These are phyloP conservation scores for Emergomyces africanus DNA, from an alignment of 2,329 filamentous ascomycete genomes.

Conservation along the genomic window DNA sequence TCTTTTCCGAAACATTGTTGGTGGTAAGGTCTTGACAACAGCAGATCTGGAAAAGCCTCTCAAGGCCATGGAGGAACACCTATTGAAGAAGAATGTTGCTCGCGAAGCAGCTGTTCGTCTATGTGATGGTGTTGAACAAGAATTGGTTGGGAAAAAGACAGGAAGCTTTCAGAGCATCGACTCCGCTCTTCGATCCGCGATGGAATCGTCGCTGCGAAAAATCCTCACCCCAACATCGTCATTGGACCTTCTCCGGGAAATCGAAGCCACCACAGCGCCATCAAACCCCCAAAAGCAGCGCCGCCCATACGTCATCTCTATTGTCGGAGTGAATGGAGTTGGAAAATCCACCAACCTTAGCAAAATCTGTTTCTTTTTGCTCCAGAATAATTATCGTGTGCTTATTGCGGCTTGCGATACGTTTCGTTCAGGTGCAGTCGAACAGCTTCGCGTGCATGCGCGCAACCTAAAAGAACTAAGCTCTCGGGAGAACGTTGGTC, in stretches of 20 bases:
- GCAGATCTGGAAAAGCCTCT: constrained; percentile 83
- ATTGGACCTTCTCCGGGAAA: constrained; percentile 86
- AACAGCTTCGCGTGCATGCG: constrained; percentile 91
- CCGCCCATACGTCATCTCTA: constrained; percentile 92
- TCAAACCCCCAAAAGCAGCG: constrained; percentile 48
- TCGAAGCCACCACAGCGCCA: constrained; percentile 62
- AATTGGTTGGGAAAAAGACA: constrained; percentile 82
- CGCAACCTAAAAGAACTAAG: constrained; percentile 84
- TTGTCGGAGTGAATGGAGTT: constrained; percentile 96
- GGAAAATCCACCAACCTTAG: constrained; percentile 96
- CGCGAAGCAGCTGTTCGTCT: constrained; percentile 84
- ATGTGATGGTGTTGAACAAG: constrained; percentile 81
- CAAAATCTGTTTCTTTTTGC: constrained; percentile 95
- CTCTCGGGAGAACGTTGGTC: constrained; percentile 62
- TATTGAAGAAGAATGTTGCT: constrained; percentile 91
- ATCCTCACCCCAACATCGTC: constrained; percentile 94
- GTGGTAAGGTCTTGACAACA: constrained; percentile 82
- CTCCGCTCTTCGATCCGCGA: constrained; percentile 67
- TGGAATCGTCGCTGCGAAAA: constrained; percentile 84
- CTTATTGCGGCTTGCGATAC: constrained; percentile 92
- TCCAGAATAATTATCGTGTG: constrained; percentile 95
- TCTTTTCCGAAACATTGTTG: constrained; percentile 87
- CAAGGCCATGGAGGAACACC: constrained; percentile 90
- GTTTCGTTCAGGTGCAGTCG: constrained; percentile 91
- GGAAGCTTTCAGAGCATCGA: constrained; percentile 83